Base-by-base conservation (phyloP, 495 filamentous ascomycete species). In the Durotheca rogersii region DNA sequence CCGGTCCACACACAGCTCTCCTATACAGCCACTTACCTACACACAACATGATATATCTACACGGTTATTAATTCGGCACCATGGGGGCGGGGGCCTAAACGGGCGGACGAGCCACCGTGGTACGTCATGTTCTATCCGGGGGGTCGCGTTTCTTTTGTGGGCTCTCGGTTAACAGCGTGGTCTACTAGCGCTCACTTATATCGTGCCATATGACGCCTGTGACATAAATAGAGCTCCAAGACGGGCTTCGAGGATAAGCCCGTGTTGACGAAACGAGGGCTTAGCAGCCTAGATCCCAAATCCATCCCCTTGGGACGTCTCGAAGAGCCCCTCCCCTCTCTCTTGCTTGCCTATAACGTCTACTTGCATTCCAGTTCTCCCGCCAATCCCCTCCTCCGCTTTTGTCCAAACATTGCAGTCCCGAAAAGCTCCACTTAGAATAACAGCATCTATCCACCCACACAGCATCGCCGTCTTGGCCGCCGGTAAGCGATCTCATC, bases 181-280 rank as follows among this genome's bases (percentile, higher is more conserved):
- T 33, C 40, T 49, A 29, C 56, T 59, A 59, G 56, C 53, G 56
- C 56, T 59, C 56, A 59, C 56, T 54, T 35, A 6, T 38, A 53
- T 35, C 23, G 17, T 53, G 50, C 44, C 56, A 53, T 59, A 50
- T 59, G 56, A 58, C 49, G 44, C 36, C 23, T 33, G 25, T 30
- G 19, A 41, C 44, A 59, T 59, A 59, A 59, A 59, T 59, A 59
- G 45, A 33, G 30, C 41, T 37, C 46, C 19, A 21, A 33, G 44
- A 6, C 34, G 42, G 21, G 38, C 45, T 44, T 44, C 45, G 48
- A 50, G 45, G 14, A 43, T 41, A 38, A 53, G 49, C 45, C 37
- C 37, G 14, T 21, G 15, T 25, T 12, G 18, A 31, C 7, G 19
- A 35, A 51, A 51, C 46, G 49, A 59, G 15, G 35, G 41, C 43